Base-by-base conservation (phyloP, 1,139 yeast species). In the Yamadazyma epiphylla region DNA sequence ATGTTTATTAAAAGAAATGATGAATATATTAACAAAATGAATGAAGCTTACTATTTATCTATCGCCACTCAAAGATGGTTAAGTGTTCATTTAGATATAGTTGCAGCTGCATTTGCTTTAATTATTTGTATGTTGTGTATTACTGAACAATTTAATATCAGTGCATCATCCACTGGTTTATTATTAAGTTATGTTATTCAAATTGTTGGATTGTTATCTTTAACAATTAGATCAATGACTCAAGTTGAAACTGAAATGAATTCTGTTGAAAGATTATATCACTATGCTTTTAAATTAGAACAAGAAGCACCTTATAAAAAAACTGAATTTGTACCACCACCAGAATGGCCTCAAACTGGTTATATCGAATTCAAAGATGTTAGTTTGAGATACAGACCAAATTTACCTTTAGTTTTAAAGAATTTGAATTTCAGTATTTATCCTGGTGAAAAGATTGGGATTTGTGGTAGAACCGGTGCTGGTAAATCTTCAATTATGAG, bases 391-490 rank as follows among this genome's bases (percentile, higher is more conserved):
- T 91, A 91, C 57, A 91, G 96, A 20, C 84, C 89, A 9, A 77
- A 77, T 14, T 65, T 89, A 43, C 97, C 97, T n/a, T 68, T 75
- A 38, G 97, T 91, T 13, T 86, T 91, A 48, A 85, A 87, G 51
- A 73, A 81, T 42, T 94, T 89, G 22, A 60, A 86, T 0, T 87
- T 89, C 54, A 68, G 74, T 27, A 87, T 91, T 24, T 76, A 79
- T 27, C 78, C 94, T 9, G 80, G 79, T 42, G 76, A 80, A 50
- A 91, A 91, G 55, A 76, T 91, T 45, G 98, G 97, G 48, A 83
- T 91, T 49, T 96, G 91, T 45, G 98, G 97, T 28, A 81, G 97
- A 58, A 91, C 98, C 1, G 98, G 98, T 55, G 96, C 97, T 17
- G 98, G 98, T 46, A 91, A 91, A 57, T 87, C 96, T 1, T 88